Conservation (phyloP, 1,284 basidiomycete species). For the Garcileccinum viscosum region DNA sequence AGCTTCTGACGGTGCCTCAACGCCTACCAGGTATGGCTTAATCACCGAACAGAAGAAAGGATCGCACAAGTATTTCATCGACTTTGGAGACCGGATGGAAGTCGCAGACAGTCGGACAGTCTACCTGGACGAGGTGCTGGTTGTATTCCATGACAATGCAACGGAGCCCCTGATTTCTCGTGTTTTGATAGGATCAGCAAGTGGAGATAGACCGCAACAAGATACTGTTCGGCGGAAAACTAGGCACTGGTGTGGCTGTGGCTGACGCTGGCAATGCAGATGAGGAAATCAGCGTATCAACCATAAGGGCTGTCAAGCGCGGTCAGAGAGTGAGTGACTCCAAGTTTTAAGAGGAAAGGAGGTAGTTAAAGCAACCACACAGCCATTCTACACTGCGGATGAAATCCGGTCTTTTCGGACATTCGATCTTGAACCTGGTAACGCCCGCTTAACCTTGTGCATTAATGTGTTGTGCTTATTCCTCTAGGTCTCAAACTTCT, state of each 20-base stretch:
- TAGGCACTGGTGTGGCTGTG: slow-evolving; percentile 56
- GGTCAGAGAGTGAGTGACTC: slow-evolving; percentile 52
- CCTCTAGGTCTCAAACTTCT: slow-evolving; percentile 80
- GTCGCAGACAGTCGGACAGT: slow-evolving; percentile 72
- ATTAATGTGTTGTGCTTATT: neutral
- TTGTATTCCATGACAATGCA: neutral
- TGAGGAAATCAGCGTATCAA: slow-evolving; percentile 28
- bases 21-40: slow-evolving; percentile 72
- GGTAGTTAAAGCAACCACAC: slow-evolving; percentile 38
- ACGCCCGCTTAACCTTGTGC: slow-evolving; percentile 26
- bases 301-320: slow-evolving; percentile 50
- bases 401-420: slow-evolving; percentile 85
- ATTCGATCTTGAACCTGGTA: slow-evolving; percentile 77
- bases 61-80: slow-evolving; percentile 79
- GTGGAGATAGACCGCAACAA: slow-evolving; percentile 62
- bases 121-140: slow-evolving; percentile 77
- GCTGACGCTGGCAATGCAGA: slow-evolving; percentile 54
- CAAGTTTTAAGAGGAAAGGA: neutral
- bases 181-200: slow-evolving; percentile 57
- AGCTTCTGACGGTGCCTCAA: slow-evolving; percentile 8
- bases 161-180: slow-evolving; percentile 21
- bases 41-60: slow-evolving; percentile 88
- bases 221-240: slow-evolving; percentile 67
- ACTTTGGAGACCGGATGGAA: slow-evolving; percentile 79
- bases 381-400: slow-evolving; percentile 87